Evolutionary conservation across 305 asterid genomes (phyloP), one percentile per base, ranked within the genome.

Genomic region (Nicotiana rustica): DNA sequence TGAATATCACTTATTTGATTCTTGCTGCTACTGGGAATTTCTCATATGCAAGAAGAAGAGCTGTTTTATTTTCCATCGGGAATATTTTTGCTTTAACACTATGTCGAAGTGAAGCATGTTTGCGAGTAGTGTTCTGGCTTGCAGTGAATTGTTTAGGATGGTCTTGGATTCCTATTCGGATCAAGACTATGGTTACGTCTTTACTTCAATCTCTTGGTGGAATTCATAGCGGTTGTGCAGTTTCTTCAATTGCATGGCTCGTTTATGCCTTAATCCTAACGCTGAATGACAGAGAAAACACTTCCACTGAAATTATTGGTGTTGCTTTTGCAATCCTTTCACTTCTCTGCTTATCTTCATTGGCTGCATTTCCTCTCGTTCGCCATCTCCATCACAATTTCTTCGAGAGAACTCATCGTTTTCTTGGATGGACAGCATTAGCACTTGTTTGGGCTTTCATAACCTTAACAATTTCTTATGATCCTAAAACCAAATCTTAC

Each of bases 381-480:
- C 97, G 95, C 69, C 95, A 92, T 85, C 97, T 92, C 82, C 97
- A 92, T 76, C 97, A 91, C 85, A 92, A 92, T 75, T 86, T 89
- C 5, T 92, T 92, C 76, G 95, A 92, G 78, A 87, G 95, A 31
- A 88, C 91, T 66, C 97, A 92, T 80, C 89, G 95, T 13, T 88
- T 92, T 8, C 81, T 29, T 29, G 33, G 95, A 0, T 91, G 93
- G 95, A 52, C 81, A 18, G 87, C 93, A 1, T 85, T 91, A 0
- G 84, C 44, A 18, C 90, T 92, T 13, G 85, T 91, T 0, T 92
- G 95, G 94, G 88, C 83, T 5, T 92, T 92, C 60, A 60, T 89
- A 1, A 67, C 85, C 38, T 88, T 92, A 18, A 87, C 88, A 3
- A 86, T 88, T 21, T 87, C 92, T 0, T 90, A 88, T 21, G 87